Evolutionary conservation across 2,329 filamentous ascomycete species (phyloP), one percentile per base, ranked within the genome.

Genomic region (Microdochium bolleyi): DNA sequence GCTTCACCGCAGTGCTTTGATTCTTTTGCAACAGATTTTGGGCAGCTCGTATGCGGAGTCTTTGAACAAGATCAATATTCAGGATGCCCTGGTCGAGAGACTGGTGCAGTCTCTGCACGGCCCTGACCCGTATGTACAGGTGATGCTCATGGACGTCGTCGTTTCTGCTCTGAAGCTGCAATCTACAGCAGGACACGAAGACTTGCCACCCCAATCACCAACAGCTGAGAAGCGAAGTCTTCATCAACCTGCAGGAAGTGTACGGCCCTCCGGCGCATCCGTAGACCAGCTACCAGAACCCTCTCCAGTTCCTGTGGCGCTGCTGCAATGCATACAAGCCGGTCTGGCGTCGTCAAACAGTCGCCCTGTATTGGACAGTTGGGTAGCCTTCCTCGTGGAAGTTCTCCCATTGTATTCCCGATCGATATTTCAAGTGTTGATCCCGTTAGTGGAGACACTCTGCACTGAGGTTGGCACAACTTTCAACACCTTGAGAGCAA

Each of bases 401-500:
- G 89, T 90, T 48, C 73, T 99, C 27, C 90, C 92, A 0, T 76
- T 95, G 14, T 96, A 95, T 67, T 80, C 87, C 0, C 85, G 88
- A 46, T 83, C 86, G 4, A 89, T 96, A 48, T 96, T 96, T 65
- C 88, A 96, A 64, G 87, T 94, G 51, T 73, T 99, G 32, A 85
- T 99, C 51, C 94, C 91, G 11, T 75, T 99, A 2, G 92, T 96
- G 1, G 92, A 94, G 67, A 95, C 89, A 30, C 78, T 99, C 46
- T 96, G 92, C 65, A 77, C 77, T 53, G 85, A 96, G 65, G 86
- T 96, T 49, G 81, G 78, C 44, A 69, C 72, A 49, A 87, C 85
- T 0, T 96, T 96, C 67, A 73, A 79, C 22, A 80, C 83, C 48
- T 75, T 97, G 5, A 83, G 87, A 60, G 70, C 69, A 10, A 82